phyloP scores from a whole-genome alignment of 2,329 filamentous ascomycete species.

The Apiospora pterosperma region DNA sequence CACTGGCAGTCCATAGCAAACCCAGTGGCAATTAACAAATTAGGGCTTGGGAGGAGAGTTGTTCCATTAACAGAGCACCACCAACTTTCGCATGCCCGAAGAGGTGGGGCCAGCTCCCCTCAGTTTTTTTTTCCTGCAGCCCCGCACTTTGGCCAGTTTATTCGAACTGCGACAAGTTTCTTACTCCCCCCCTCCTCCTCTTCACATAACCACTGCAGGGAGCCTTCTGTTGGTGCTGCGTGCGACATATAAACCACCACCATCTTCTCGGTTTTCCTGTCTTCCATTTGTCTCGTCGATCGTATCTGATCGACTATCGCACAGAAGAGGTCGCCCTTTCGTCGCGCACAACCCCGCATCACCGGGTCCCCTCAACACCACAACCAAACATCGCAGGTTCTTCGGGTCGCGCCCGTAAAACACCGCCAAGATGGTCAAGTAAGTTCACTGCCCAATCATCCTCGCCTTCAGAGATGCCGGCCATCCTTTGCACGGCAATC shows the following conservation, averaged over 20 bases:
- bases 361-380: not conserved
- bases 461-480: not conserved
- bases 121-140: not conserved
- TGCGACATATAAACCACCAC: conserved; percentile 2
- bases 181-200: not conserved
- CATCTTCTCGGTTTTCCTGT: not conserved
- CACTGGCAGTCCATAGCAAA: not conserved
- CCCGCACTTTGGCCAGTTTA: not conserved
- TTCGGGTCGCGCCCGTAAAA: not conserved
- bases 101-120: not conserved
- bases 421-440: conserved; percentile 99
- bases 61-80: not conserved
- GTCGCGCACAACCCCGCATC: conserved; percentile 12
- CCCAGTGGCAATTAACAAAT: not conserved
- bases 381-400: conserved; percentile 1
- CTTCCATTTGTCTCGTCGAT: not conserved
- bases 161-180: not conserved
- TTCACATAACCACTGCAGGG: conserved; percentile 1
- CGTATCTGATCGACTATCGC: not conserved
- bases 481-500: not conserved
- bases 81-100: not conserved
- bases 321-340: not conserved
- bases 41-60: not conserved
- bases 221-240: conserved; percentile 1
- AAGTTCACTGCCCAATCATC: conserved; percentile 50